phyloP scores from a whole-genome alignment of 768 basidiomycete species.

The Boletus rufocinnamomeus region DNA sequence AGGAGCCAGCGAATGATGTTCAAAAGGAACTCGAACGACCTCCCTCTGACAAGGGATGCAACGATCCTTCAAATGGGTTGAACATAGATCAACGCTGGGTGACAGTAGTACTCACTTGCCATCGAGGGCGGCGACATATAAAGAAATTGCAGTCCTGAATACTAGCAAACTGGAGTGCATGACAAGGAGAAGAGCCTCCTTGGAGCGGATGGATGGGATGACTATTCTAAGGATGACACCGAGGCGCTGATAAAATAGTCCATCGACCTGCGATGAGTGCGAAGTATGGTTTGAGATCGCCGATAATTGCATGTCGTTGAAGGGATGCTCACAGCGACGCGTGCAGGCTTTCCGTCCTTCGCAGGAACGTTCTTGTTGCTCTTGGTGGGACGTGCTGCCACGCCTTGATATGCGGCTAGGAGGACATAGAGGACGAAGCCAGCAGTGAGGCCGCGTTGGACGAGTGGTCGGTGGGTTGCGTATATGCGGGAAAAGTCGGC shows the following conservation, averaged over 20 bases:
- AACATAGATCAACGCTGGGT: background rate
- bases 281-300: background rate
- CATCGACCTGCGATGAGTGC: conserved; percentile 66
- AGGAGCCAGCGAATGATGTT: conserved; percentile 90
- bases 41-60: conserved; percentile 88
- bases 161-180: conserved; percentile 91
- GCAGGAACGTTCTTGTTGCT: conserved; percentile 18
- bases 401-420: conserved; percentile 56
- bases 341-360: conserved; percentile 46
- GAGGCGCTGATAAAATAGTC: conserved; percentile 84
- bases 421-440: conserved; percentile 75
- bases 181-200: conserved; percentile 82
- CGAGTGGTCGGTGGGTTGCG: conserved; percentile 59
- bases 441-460: conserved; percentile 71
- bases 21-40: conserved; percentile 71
- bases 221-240: conserved; percentile 79
- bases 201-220: conserved; percentile 81
- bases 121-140: conserved; percentile 93
- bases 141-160: conserved; percentile 85
- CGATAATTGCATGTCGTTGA: background rate
- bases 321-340: conserved; percentile 62
- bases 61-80: conserved; percentile 68
- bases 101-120: conserved; percentile 62
- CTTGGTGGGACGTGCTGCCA: conserved; percentile 47
- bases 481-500: conserved; percentile 55